Evolutionary conservation across 2,329 filamentous ascomycete species (phyloP), one percentile per base, ranked within the genome.

Genomic region (Aspergillus terreus): DNA sequence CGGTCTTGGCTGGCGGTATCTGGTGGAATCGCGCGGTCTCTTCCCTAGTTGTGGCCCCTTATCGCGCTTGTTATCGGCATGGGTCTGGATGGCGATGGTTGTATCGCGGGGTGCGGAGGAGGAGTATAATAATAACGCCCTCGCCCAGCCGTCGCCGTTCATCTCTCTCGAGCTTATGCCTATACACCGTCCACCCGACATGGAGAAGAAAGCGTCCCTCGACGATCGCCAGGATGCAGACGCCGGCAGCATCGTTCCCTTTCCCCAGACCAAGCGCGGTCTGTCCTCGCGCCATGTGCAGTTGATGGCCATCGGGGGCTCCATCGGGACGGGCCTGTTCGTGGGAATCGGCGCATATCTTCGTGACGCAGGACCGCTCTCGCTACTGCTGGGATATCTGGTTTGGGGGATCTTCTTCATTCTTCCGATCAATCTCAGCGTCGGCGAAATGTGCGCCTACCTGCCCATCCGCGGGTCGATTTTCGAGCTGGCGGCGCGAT

Each of bases 401-500:
- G 46, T 71, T 42, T 72, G 64, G 54, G 65, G 65, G 2, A 47
- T 65, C n/a, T 17, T 68, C 14, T 68, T 69, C 42, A 63, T 69
- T 45, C 59, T 65, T 53, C 66, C 66, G 2, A 59, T 62, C 25
- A 67, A 69, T 54, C 54, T 68, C 21, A 62, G 60, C 21, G 61
- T 66, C 15, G 64, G 63, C 0, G 63, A 66, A 35, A 64, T 66
- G 62, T 58, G 55, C 35, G 59, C 63, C 58, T 55, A 67, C 64
- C 50, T 70, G 59, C 50, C 71, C 57, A 70, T 80, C 17, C 75
- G 71, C 23, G 77, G 77, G 30, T 72, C 69, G 0, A 76, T 77
- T 46, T 73, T 76, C 9, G 63, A 76, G 59, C 60, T 79, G 70
- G 68, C 77, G 51, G 65, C 77, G 59, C 68, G 77, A 62, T 72